These are phyloP conservation scores for Apiospora pterosperma DNA, from an alignment of 2,329 filamentous ascomycete genomes.

Conservation along the genomic window DNA sequence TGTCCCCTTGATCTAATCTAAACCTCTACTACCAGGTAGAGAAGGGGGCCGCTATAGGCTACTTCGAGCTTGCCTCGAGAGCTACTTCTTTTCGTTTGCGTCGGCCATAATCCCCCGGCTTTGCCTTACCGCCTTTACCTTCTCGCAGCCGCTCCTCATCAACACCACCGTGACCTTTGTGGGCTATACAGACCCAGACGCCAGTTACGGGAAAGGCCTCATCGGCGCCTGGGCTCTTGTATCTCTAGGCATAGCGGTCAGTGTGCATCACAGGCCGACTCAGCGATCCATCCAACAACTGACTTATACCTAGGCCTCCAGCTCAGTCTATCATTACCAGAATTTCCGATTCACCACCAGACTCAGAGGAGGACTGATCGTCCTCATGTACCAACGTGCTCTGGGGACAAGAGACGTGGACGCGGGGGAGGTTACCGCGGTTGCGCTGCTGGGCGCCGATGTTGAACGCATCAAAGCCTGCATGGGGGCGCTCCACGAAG, in stretches of 20 bases:
- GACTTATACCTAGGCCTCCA: too few species aligned
- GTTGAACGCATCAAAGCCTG: slow-evolving; percentile 6
- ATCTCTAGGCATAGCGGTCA: slow-evolving; percentile 4
- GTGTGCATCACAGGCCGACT: too few species aligned
- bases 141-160: slow-evolving; percentile 9
- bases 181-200: neutral
- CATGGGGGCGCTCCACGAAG: neutral
- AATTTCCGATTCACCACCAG: slow-evolving; percentile 8
- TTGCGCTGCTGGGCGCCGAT: slow-evolving; percentile 9
- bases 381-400: slow-evolving; percentile 6
- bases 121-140: slow-evolving; percentile 1
- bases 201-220: slow-evolving; percentile 7
- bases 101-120: slow-evolving; percentile 4
- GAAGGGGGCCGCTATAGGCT: slow-evolving; percentile 4
- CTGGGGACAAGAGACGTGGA: neutral
- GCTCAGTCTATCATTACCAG: neutral
- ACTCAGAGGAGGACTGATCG: slow-evolving; percentile 3
- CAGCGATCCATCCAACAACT: too few species aligned
- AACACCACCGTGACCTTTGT: slow-evolving; percentile 1
- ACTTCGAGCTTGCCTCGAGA: slow-evolving; percentile 3
- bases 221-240: slow-evolving; percentile 4
- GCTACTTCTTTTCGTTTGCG: slow-evolving; percentile 1
- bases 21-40: too few species aligned
- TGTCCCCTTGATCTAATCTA: too few species aligned
- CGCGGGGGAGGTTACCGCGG: slow-evolving; percentile 4